Percentiles rank a stretch among this genome's conserved stretches.
Conservation (phyloP, 2,329 filamentous ascomycete genomes). For the Lachnellula suecica region DNA sequence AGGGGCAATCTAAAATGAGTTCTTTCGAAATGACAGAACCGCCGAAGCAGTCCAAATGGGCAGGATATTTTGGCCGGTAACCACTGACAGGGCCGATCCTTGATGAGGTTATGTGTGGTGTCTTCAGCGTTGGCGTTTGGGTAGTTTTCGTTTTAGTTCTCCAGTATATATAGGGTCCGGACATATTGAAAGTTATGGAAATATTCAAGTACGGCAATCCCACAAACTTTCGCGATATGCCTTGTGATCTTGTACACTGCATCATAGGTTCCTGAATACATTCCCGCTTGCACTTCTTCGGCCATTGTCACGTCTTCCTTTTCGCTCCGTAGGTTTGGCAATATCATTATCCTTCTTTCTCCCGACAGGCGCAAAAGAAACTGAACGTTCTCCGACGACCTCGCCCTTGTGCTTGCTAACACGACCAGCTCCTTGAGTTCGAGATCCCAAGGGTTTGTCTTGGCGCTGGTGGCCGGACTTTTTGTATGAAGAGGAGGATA, state of each 20-base stretch:
- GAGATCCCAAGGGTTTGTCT: constrained; percentile 57
- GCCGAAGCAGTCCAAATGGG: constrained; percentile 31
- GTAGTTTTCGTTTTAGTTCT: constrained; percentile 2
- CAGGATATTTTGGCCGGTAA: constrained; percentile 26
- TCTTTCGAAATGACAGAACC: constrained; percentile 33
- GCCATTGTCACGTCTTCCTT: constrained; percentile 33
- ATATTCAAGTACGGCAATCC: background rate
- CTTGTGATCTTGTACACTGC: background rate
- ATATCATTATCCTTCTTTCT: constrained; percentile 49
- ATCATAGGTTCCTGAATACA: constrained; percentile 66
- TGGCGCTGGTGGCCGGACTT: constrained; percentile 51
- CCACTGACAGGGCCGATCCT: constrained; percentile 6
- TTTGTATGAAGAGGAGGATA: constrained; percentile 67
- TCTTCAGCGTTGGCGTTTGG: constrained; percentile 12
- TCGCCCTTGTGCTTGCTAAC: constrained; percentile 46
- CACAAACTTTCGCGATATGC: background rate
- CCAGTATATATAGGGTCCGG: constrained; percentile 10
- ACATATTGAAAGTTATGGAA: background rate
- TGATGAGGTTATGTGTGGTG: constrained; percentile 9
- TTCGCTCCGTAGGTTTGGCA: constrained; percentile 17
- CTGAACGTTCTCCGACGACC: constrained; percentile 61
- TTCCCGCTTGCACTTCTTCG: constrained; percentile 76
- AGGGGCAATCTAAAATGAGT: constrained; percentile 40
- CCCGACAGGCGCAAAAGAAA: constrained; percentile 70
- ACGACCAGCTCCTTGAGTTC: constrained; percentile 50